Conservation (phyloP, 1,284 basidiomycete species). For the Earliella scabrosa region DNA sequence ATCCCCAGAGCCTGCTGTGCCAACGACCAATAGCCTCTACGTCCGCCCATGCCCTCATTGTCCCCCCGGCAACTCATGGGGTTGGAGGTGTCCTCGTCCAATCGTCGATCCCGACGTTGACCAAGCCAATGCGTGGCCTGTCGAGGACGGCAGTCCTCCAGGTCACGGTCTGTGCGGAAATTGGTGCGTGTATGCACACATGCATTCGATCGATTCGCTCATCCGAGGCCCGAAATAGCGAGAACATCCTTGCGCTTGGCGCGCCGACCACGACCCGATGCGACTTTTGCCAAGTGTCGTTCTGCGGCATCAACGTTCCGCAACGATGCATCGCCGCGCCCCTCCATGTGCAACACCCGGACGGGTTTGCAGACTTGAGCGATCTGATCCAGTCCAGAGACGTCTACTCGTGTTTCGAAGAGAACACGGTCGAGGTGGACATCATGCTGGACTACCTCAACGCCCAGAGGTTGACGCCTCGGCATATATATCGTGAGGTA, state of each 20-base stretch:
- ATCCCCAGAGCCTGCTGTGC: conserved; percentile 74
- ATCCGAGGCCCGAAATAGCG: conserved; percentile 44
- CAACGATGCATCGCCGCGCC: conserved; percentile 67
- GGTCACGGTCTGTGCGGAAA: conserved; percentile 79
- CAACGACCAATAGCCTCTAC: conserved; percentile 58
- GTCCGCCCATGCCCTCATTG: conserved; percentile 80
- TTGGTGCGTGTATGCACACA: conserved; percentile 49
- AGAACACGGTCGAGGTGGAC: conserved; percentile 77
- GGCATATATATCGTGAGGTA: conserved; percentile 76
- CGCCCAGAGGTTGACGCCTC: conserved; percentile 59
- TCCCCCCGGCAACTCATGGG: conserved; percentile 61
- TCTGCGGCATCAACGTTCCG: conserved; percentile 76
- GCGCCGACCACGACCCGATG: conserved; percentile 79
- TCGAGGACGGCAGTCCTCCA: conserved; percentile 73
- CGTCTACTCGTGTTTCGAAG: conserved; percentile 77
- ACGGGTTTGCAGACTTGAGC: conserved; percentile 62
- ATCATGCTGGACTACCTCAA: conserved; percentile 78
- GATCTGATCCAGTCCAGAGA: conserved; percentile 76
- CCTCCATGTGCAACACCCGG: conserved; percentile 64
- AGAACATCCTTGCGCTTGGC: conserved; percentile 67
- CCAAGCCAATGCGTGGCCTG: conserved; percentile 68
- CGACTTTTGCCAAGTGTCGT: conserved; percentile 76
- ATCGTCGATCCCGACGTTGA: conserved; percentile 69
- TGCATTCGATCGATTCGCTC: neutral
- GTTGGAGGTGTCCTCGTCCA: conserved; percentile 76